Percentiles rank a stretch among this genome's conserved stretches.
Conservation (phyloP, 257 asterid species). For the Gardenia jasminoides region DNA sequence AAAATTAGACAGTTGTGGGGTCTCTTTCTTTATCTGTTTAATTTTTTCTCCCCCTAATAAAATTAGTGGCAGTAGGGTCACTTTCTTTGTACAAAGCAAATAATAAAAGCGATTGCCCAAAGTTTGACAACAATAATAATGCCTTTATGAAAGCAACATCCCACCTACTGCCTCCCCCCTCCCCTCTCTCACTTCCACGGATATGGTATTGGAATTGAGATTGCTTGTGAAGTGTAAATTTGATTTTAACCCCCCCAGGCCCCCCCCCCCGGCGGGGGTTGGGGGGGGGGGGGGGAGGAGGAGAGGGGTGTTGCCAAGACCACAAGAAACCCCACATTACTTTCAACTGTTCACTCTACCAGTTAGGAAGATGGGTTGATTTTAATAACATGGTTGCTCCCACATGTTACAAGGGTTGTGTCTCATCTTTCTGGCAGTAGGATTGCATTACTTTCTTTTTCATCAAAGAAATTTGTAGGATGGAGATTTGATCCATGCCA, state of each 20-base stretch:
- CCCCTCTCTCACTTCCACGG: constrained; percentile 19
- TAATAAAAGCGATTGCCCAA: constrained; percentile 61
- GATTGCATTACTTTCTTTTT: neutral
- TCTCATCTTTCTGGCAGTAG: neutral
- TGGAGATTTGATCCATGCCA: neutral
- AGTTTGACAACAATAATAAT: constrained; percentile 64
- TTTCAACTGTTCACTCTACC: constrained; percentile 16
- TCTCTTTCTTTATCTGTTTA: constrained; percentile 23
- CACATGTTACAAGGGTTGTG: neutral
- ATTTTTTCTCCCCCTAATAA: constrained; percentile 11
- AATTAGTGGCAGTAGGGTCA: constrained; percentile 45
- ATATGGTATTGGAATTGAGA: constrained; percentile 26
- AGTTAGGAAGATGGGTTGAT: neutral
- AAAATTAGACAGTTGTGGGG: constrained; percentile 48
- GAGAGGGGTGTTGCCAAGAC: constrained; percentile 23
- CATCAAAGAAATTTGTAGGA: neutral
- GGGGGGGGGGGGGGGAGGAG: too few relatives aligned
- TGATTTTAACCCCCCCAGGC: constrained; percentile 18
- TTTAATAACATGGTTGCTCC: neutral
- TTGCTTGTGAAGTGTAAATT: constrained; percentile 33
- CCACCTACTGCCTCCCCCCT: constrained; percentile 34
- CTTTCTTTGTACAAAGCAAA: constrained; percentile 39
- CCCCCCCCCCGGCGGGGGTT: too few relatives aligned
- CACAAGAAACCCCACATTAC: constrained; percentile 31
- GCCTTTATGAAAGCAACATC: constrained; percentile 57